Evolutionary conservation across 371 early-diverging fungal genomes (phyloP), one percentile per base, ranked within the genome.

Genomic region (Chytridium lagenaria): DNA sequence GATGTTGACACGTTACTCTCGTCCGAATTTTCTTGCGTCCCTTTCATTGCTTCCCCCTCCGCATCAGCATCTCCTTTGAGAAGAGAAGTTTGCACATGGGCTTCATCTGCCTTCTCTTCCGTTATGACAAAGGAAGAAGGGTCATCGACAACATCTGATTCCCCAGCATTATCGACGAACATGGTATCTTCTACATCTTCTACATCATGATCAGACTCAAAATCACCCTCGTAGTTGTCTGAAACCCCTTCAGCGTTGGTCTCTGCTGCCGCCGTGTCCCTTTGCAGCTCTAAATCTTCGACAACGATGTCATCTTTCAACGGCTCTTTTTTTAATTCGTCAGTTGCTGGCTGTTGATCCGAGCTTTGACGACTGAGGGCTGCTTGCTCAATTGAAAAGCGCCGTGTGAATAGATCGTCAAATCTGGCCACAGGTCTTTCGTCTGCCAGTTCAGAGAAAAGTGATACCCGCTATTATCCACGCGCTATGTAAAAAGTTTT

Each of bases 331-430:
- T 36, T 34, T 3, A 34, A 12, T 10, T 12, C 2, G 36, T 34
- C 34, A 34, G 37, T 3, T 12, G 36, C 16, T 55, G 55, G 30
- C 36, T 19, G 16, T 7, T 5, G 26, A 55, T 55, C 57, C 10
- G 44, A 59, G 49, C 57, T 37, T 5, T 1, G 5, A 51, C 16
- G 30, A 36, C 28, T 69, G 0, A 30, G 39, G 23, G 30, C 10
- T 10, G 68, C 51, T 31, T 65, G 31, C 61, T 80, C 80, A 50
- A 80, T 70, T 1, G 80, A 80, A 65, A 52, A 80, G 44, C 80
- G 70, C 1, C 80, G 68, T 0, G 68, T 51, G 63, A 75, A 71
- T 22, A 80, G 23, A 30, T 64, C 64, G 1, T 50, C 67, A 36
- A 65, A 19, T 59, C 49, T 73, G 15, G 77, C 77, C 2, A 80